Evolutionary conservation across 2,329 filamentous ascomycete species (phyloP), one percentile per base, ranked within the genome.

Genomic region (Westerdykella sp.): DNA sequence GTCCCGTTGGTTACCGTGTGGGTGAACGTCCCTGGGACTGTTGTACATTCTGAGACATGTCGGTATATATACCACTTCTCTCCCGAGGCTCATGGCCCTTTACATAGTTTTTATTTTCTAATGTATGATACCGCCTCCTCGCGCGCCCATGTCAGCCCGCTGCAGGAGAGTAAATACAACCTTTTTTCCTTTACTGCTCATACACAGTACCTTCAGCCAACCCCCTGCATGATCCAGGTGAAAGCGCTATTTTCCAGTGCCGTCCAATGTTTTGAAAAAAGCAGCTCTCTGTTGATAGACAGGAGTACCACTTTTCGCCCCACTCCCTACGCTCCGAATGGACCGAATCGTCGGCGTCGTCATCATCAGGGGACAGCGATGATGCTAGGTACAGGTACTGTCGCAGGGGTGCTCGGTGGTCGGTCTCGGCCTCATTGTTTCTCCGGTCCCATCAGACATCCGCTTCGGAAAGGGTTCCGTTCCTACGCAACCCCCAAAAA

Each of bases 91-190:
- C 61, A 65, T 63, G 55, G 53, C 63, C 61, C 66, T 56, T 54
- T 66, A 63, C 49, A 66, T 68, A 67, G 56, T 59, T 66, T 54
- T 57, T 66, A 67, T 67, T 66, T 53, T 54, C 47, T 68, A 68
- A 68, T 68, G 63, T 67, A 68, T 68, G 57, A 62, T 64, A 62
- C 51, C 18, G 18, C 18, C 50, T 53, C 56, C 50, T 54, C 44
- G 46, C 52, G 56, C 56, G 53, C 43, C 60, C 64, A 60, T 46
- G 32, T 46, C 21, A 41, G 40, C 41, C 51, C 37, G 53, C 57
- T 61, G 59, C 56, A 49, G 46, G 57, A 59, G 60, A 60, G 54
- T 59, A 55, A 60, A 65, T 66, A 62, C 60, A 62, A 56, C 44
- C 41, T 54, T 58, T 56, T 35, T 37, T 23, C n/a, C 2, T 10